Conservation (phyloP, 2,329 filamentous ascomycete species). For the Hypoxylon sp. region DNA sequence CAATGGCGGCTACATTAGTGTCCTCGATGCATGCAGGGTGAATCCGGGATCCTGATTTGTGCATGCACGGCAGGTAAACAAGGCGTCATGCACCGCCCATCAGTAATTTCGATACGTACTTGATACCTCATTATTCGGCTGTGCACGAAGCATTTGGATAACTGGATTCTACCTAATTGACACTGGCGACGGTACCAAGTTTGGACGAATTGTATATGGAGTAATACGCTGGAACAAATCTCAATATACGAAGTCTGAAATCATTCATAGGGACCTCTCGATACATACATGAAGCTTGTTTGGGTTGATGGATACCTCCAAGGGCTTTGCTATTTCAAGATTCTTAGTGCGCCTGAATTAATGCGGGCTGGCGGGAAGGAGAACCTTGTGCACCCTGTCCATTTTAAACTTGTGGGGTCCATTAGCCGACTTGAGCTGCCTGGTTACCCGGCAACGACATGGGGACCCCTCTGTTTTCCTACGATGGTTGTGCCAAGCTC, state of each 20-base stretch:
- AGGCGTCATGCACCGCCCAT: slow-evolving; percentile 16
- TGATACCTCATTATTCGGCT: background rate
- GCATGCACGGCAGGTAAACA: slow-evolving; percentile 20
- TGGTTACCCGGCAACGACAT: slow-evolving; percentile 49
- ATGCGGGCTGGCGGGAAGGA: slow-evolving; percentile 12
- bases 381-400: slow-evolving; percentile 8
- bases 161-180: no score
- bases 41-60: slow-evolving; percentile 32
- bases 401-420: slow-evolving; percentile 21
- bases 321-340: background rate
- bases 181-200: no score
- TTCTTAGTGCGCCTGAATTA: background rate
- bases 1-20: slow-evolving; percentile 35
- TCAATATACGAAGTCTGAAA: no score
- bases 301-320: no score
- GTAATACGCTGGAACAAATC: background rate
- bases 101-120: background rate
- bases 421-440: slow-evolving; percentile 8
- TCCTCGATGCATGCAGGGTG: slow-evolving; percentile 24
- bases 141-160: background rate
- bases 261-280: no score
- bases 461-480: slow-evolving; percentile 44
- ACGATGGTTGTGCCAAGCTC: slow-evolving; percentile 36
- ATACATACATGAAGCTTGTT: no score
- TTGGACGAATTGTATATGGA: background rate